Evolutionary conservation across 108 stramenopile species (phyloP), one percentile per base, ranked within the genome.

Genomic region (Nitzschia sp.): DNA sequence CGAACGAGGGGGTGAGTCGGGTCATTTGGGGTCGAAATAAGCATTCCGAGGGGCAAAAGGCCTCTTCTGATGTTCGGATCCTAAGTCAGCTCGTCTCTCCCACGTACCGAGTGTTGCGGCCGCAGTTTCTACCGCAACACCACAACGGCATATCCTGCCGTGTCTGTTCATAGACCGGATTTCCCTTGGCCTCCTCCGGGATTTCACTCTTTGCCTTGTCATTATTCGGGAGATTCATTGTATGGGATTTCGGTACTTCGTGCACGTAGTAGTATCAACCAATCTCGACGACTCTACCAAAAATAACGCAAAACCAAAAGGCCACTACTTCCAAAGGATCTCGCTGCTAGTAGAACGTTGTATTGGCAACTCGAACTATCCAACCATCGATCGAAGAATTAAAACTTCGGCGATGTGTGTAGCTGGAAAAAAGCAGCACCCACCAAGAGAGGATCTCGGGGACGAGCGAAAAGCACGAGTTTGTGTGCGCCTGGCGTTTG

Each of bases 161-260:
- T 0, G 76, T 77, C 62, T 77, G 76, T 48, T 77, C 76, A 66
- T 77, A 77, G 58, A 70, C 76, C 31, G 76, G 76, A 59, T 77
- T 77, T 28, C 76, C 76, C 47, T 48, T 51, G 34, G 76, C 76
- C 42, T 70, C 28, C 13, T 70, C 68, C 1, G 76, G 76, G 27
- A 77, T 51, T 2, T 68, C 38, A 13, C 17, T 13, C 35, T 62
- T 32, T 19, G 13, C 35, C 2, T 32, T 31, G 27, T 38, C 35
- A 26, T 57, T 54, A 28, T 70, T 46, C 34, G 71, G 71, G 28
- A 72, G 27, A 30, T 72, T 72, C 71, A 72, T 72, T 13, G 38
- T 42, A 13, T n/a, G n/a, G n/a, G n/a, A n/a, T n/a, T n/a, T n/a
- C n/a, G n/a, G n/a, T n/a, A n/a, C n/a, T n/a, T n/a, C n/a, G n/a